These are phyloP conservation scores for Linanthus parryae DNA, from an alignment of 148 eudicot species.

Conservation along the genomic window DNA sequence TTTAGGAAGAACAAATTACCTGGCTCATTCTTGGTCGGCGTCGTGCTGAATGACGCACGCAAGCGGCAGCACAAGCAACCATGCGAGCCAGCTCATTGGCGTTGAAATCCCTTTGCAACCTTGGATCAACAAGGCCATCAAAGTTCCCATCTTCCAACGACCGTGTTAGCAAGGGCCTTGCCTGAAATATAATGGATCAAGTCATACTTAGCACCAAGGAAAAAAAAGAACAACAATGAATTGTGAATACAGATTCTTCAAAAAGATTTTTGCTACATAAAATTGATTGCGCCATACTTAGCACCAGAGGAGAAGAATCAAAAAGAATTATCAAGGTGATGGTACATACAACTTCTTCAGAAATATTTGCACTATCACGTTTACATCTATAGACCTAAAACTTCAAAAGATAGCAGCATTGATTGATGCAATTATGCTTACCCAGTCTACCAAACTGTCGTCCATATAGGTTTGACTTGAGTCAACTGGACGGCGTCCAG, in stretches of 20 bases:
- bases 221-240: not conserved
- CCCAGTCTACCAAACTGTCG: conserved; percentile 79
- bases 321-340: not conserved
- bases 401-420: not conserved
- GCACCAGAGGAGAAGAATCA: no score
- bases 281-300: no score
- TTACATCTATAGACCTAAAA: not conserved
- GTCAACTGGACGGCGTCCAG: conserved; percentile 79
- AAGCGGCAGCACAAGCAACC: conserved; percentile 83
- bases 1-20: no score
- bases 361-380: not conserved
- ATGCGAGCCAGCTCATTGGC: conserved; percentile 50
- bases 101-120: conserved; percentile 45
- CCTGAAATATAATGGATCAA: conserved; percentile 23
- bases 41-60: conserved; percentile 66
- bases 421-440: conserved; percentile 11
- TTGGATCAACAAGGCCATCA: conserved; percentile 49
- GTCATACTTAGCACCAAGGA: not conserved
- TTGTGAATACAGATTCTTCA: not conserved
- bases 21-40: conserved; percentile 67
- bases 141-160: conserved; percentile 54
- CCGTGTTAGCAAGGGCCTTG: conserved; percentile 62
- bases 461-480: conserved; percentile 44
- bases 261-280: no score
- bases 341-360: not conserved